These are phyloP conservation scores for Thraustotheca clavata DNA, from an alignment of 352 stramenopile species.

Conservation along the genomic window DNA sequence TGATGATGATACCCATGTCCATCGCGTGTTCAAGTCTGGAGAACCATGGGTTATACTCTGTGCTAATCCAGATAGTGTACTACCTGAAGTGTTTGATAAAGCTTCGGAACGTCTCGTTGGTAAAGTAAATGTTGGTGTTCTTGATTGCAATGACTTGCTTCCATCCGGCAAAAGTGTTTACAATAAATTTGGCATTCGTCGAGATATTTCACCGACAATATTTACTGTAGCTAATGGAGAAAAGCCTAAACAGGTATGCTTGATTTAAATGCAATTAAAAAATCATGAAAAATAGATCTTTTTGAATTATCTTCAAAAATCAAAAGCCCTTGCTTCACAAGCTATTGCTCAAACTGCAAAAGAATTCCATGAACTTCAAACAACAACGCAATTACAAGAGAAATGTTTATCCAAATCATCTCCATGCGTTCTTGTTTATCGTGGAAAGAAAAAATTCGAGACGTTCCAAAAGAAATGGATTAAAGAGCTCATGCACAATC, in stretches of 20 bases:
- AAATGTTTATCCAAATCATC: constrained; percentile 50
- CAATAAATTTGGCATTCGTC: constrained; percentile 49
- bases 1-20: constrained; percentile 38
- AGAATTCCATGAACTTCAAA: constrained; percentile 44
- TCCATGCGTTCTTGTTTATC: constrained; percentile 53
- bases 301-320: constrained; percentile 48
- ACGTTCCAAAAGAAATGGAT: constrained; percentile 69
- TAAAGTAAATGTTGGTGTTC: constrained; percentile 51
- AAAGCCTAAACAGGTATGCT: constrained; percentile 51
- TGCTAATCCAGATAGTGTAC: constrained; percentile 46
- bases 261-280: not conserved
- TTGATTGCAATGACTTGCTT: constrained; percentile 63
- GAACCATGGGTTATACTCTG: constrained; percentile 80
- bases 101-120: constrained; percentile 42
- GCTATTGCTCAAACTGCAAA: constrained; percentile 51
- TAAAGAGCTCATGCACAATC: constrained; percentile 40
- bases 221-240: constrained; percentile 75
- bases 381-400: constrained; percentile 49
- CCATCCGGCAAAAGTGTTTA: constrained; percentile 48
- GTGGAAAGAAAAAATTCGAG: constrained; percentile 33
- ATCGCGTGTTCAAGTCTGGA: constrained; percentile 66
- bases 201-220: constrained; percentile 52
- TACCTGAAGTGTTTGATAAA: constrained; percentile 67
- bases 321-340: constrained; percentile 49
- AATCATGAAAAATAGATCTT: constrained; percentile 32